Base-by-base conservation (phyloP, 129 eudicot species). In the Escallonia rubra region DNA sequence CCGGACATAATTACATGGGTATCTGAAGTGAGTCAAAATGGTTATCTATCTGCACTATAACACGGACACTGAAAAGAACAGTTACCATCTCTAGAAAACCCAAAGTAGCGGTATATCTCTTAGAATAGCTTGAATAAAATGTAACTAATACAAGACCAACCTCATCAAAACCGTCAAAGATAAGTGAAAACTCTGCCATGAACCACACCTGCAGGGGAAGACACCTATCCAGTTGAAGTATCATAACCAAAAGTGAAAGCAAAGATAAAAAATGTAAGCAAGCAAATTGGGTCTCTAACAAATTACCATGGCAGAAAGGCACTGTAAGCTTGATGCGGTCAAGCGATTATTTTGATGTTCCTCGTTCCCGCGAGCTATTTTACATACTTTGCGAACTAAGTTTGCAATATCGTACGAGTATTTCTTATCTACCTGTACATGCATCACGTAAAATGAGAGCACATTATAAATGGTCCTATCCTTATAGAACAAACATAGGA, bases 261-360 rank as follows among this genome's bases (percentile, higher is more conserved):
- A 23, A 23, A 23, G 34, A 23, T 0, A 23, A 23, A 23, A 23
- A 23, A 23, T 23, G 0, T 23, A 23, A 23, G 34, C 34, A 23
- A 23, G 39, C 41, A n/a, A 13, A n/a, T 23, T 23, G 34, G 34
- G 34, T 23, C 34, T 11, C 34, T 3, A 4, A 0, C 4, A n/a
- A 69, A 41, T n/a, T 89, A 93, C 99, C 99, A 93, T 93, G 69
- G 96, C 87, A 61, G 96, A 83, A 69, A 93, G 95, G 80, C 99
- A 93, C 72, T 85, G 95, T 86, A 93, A 76, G 78, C 96, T 82
- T 76, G 96, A 86, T 64, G 99, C 95, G 77, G 80, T 87, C 74
- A 93, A 82, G 70, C 75, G 59, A 53, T 68, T 64, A 61, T 80
- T 86, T 79, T 89, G 74, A 62, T 76, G 82, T 53, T 80, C 91